A percentile compares a stretch with the other conserved stretches of the same genome.
Conservation (phyloP, 495 filamentous ascomycete genomes). For the Parathielavia hyrcaniae region DNA sequence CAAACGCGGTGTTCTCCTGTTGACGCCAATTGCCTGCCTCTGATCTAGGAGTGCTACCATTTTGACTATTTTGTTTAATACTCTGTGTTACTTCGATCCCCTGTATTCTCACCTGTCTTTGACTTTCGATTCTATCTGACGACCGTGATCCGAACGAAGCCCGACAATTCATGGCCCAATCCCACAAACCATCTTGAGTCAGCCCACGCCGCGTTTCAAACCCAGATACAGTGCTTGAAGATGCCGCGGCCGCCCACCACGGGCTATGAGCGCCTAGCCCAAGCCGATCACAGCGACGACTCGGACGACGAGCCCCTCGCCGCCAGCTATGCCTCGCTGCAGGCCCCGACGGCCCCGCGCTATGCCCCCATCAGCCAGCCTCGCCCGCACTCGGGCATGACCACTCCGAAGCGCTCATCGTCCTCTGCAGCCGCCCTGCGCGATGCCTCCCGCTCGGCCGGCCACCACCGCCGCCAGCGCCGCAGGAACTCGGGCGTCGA, state of each 20-base stretch:
- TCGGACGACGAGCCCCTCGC: conserved; percentile 60
- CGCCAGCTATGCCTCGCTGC: conserved; percentile 49
- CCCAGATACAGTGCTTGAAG: conserved; percentile 32
- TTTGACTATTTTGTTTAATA: conserved; percentile 6
- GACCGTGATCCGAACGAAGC: no score
- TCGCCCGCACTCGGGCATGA: conserved; percentile 55
- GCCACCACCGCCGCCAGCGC: conserved; percentile 48
- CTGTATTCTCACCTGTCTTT: background rate
- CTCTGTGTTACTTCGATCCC: background rate
- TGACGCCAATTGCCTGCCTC: background rate
- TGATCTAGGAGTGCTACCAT: background rate
- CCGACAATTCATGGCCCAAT: no score
- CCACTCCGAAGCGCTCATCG: conserved; percentile 38
- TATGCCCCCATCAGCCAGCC: conserved; percentile 63
- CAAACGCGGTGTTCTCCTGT: background rate
- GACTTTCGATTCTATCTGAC: background rate
- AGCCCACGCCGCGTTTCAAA: background rate
- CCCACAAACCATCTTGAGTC: background rate
- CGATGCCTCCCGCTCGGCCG: conserved; percentile 8
- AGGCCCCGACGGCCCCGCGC: conserved; percentile 57
- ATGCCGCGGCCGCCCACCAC: conserved; percentile 62
- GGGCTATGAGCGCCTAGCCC: conserved; percentile 85
- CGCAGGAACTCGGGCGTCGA: conserved; percentile 89
- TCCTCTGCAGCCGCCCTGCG: conserved; percentile 4
- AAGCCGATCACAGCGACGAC: conserved; percentile 81